Conservation (phyloP, 768 basidiomycete genomes). For the Rhizopogon vulgaris region DNA sequence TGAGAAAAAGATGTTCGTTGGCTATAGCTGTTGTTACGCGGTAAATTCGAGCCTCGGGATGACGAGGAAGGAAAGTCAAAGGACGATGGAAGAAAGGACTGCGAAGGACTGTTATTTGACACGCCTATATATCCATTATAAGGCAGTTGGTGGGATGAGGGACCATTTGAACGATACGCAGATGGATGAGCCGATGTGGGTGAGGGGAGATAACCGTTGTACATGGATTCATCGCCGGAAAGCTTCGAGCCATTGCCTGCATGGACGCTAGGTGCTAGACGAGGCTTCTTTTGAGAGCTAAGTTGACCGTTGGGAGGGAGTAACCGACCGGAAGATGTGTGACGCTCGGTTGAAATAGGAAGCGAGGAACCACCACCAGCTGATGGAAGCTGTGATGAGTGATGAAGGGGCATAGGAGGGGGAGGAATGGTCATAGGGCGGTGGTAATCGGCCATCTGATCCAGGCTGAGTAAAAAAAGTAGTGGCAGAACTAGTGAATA, state of each 20-base stretch:
- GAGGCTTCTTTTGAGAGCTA: constrained; percentile 22
- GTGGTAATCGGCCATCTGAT: constrained; percentile 26
- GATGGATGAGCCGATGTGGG: constrained; percentile 23
- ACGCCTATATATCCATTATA: constrained; percentile 20
- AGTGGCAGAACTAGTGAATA: not conserved
- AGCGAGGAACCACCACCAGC: constrained; percentile 19
- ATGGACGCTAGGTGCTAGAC: constrained; percentile 20
- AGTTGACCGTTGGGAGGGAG: constrained; percentile 20
- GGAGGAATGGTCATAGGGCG: constrained; percentile 28
- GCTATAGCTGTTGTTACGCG: constrained; percentile 19
- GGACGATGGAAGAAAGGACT: constrained; percentile 16
- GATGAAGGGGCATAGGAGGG: constrained; percentile 25
- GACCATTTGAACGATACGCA: constrained; percentile 24
- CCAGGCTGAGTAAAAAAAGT: not conserved
- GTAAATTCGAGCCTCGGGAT: constrained; percentile 13
- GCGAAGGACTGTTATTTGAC: constrained; percentile 15
- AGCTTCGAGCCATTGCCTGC: constrained; percentile 20
- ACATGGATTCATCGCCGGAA: constrained; percentile 22
- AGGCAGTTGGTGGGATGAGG: constrained; percentile 18
- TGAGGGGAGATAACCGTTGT: constrained; percentile 25
- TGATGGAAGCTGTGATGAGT: constrained; percentile 19
- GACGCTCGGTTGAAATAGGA: constrained; percentile 28
- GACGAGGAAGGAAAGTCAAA: constrained; percentile 26
- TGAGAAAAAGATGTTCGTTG: constrained; percentile 24
- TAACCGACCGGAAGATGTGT: constrained; percentile 25